Evolutionary conservation across 495 filamentous ascomycete species (phyloP), one percentile per base, ranked within the genome.

Genomic region (Annulohypoxylon moriforme): DNA sequence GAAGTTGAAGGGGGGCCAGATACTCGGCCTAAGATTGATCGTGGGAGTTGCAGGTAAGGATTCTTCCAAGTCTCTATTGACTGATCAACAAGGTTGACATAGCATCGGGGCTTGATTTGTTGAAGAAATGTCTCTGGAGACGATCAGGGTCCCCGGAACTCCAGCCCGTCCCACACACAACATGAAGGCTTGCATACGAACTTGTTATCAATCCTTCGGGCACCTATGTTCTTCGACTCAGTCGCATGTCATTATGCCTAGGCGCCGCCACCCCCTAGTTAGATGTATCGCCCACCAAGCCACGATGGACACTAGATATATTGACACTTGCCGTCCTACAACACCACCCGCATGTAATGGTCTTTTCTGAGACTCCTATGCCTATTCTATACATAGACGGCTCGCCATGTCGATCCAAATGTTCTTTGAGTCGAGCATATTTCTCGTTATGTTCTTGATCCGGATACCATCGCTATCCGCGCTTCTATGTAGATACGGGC

Each of bases 101-200:
- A 7, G 13, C 3, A 11, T 3, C 14, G 40, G n/a, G 25, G 40
- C 29, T 18, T 47, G 63, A 50, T 66, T 66, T 27, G 50, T 11
- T 49, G 16, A 38, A 66, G 38, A 57, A 24, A 22, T n/a, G 13
- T 31, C 13, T 47, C 20, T 40, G 18, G 1, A 62, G 31, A 33
- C 13, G 22, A 14, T 49, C 40, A 57, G 67, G 50, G 50, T 25
- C 64, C 13, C 36, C 55, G 46, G 49, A 18, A 42, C 10, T 52
- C 29, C 31, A 22, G 31, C 33, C 38, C 20, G 40, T 31, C 33
- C 18, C 27, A 57, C 33, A 47, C 40, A 58, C 59, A 42, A 16
- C 52, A 59, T 1, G 42, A 59, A 49, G 44, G 52, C 67, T 58
- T 69, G 53, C 53, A 69, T 50, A 52, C 22, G 34, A n/a, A 40